phyloP scores from a whole-genome alignment of 805 yeast genomes.

The Metschnikowia cerradonensis region DNA sequence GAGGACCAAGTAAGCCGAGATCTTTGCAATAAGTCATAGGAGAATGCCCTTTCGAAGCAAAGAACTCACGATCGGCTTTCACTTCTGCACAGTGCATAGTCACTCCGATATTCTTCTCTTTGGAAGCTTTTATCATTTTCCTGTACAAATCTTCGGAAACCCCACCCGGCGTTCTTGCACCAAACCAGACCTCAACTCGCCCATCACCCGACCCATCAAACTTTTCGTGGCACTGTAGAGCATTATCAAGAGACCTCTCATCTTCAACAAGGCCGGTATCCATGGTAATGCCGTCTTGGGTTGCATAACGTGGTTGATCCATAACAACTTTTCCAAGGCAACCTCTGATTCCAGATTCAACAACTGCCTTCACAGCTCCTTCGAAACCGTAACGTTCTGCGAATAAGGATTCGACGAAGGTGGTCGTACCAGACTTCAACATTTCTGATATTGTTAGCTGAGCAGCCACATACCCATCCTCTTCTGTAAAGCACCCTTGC shows the following conservation, averaged over 20 bases:
- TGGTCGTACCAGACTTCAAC: constrained; percentile 16
- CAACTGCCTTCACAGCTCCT: constrained; percentile 15
- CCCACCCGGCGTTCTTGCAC: constrained; percentile 15
- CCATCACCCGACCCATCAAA: constrained; percentile 13
- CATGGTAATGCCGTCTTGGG: constrained; percentile 15
- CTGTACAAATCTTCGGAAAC: constrained; percentile 15
- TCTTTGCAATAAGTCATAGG: constrained; percentile 17
- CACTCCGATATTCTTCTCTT: constrained; percentile 12
- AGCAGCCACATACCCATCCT: constrained; percentile 15
- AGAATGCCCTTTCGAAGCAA: constrained; percentile 14
- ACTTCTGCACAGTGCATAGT: constrained; percentile 17
- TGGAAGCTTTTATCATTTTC: constrained; percentile 11
- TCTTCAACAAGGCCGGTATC: constrained; percentile 13
- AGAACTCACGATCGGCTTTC: constrained; percentile 14
- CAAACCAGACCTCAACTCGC: constrained; percentile 16
- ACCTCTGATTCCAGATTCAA: constrained; percentile 16
- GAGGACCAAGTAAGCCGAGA: constrained; percentile 13
- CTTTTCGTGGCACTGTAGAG: constrained; percentile 8
- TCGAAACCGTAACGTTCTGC: constrained; percentile 15
- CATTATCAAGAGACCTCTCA: constrained; percentile 12
- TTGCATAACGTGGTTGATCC: constrained; percentile 18
- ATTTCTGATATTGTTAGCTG: constrained; percentile 15
- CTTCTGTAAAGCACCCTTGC: constrained; percentile 16
- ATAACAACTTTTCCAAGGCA: constrained; percentile 16
- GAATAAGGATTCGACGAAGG: constrained; percentile 14